phyloP scores from a whole-genome alignment of 2,329 filamentous ascomycete genomes.

The Talaromyces sp. region DNA sequence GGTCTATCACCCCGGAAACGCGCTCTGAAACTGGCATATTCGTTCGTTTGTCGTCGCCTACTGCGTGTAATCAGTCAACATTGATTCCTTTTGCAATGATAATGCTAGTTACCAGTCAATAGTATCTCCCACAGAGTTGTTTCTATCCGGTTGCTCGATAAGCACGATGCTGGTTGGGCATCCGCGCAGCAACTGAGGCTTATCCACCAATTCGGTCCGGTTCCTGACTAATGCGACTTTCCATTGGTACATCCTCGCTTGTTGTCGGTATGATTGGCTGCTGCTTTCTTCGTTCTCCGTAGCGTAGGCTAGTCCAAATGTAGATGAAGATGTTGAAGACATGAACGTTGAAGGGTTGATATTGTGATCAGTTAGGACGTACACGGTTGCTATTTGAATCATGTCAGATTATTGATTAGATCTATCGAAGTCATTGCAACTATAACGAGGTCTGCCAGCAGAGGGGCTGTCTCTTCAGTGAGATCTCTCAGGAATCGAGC shows the following conservation, averaged over 20 bases:
- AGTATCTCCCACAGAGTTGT: not conserved
- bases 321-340: not conserved
- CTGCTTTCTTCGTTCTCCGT: not conserved
- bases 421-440: not conserved
- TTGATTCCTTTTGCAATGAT: not conserved
- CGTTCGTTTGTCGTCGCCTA: not conserved
- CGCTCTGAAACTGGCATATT: not conserved
- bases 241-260: conserved; percentile 17
- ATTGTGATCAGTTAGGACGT: not conserved
- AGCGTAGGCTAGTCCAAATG: not conserved
- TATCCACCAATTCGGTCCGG: conserved; percentile 11
- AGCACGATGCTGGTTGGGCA: conserved; percentile 9
- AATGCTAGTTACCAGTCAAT: not conserved
- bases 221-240: conserved; percentile 19
- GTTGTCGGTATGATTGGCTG: not conserved
- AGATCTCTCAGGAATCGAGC: not conserved
- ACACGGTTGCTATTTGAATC: not conserved
- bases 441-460: not conserved
- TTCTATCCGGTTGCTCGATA: not conserved
- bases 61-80: not conserved
- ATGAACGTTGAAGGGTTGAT: not conserved
- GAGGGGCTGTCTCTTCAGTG: not conserved
- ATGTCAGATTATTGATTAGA: not conserved
- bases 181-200: conserved; percentile 10
- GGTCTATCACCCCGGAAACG: not conserved